Evolutionary conservation across 176 grass and related monocot species (phyloP), one percentile per base, ranked within the genome.

Genomic region (Lolium rigidum): DNA sequence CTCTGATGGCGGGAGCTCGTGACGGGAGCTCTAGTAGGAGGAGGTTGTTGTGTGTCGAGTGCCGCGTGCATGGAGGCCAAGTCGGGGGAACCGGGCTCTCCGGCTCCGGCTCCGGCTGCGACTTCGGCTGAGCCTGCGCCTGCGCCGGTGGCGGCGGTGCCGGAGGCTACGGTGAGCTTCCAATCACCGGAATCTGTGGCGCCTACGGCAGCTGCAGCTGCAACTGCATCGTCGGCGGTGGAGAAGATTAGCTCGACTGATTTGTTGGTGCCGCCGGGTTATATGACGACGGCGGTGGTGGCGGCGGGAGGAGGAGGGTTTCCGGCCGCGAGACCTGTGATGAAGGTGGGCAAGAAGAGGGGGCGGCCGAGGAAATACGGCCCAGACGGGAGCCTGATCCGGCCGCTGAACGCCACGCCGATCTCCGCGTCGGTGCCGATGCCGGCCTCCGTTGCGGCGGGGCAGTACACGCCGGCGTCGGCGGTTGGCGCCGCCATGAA

Each of bases 281-380:
- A 49, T 18, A 68, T 43, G 58, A 13, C 75, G 52, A 50, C 49
- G 54, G 21, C 64, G 35, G 39, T 25, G 49, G 73, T 52, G 46
- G 78, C 60, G 46, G 78, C 21, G 6, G 38, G 37, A 1, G 75
- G 79, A 37, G 17, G 22, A 76, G 72, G 72, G 14, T 26, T 9
- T 76, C 47, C 54, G n/a, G 5, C 66, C 72, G 67, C 56, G 61
- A 67, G 35, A 46, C 69, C 84, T 50, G n/a, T 68, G 24, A 2
- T 85, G 65, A 84, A 83, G 81, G 80, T 90, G 94, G 91, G 76
- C 76, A 98, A 98, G 90, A 99, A 96, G 90, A 78, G 97, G 64
- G 94, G 97, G 70, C 84, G 97, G 66, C 97, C 97, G 64, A 91
- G 97, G 82, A 99, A 99, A 83, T 99, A 99, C 86, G 92, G 88